Conservation (phyloP, 345 rosid species). For the Firmiana major region DNA sequence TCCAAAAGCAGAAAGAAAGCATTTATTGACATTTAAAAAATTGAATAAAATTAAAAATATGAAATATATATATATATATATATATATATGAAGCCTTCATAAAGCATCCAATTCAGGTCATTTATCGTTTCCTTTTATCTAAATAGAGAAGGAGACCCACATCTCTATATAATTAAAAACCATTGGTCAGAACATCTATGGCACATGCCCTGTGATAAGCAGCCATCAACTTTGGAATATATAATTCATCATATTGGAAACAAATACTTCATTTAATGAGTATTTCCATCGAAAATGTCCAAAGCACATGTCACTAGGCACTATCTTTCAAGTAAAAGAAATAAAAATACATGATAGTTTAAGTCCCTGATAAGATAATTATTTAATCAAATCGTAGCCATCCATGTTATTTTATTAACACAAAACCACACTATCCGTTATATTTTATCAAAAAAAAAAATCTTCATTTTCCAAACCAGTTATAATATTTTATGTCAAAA, state of each 20-base stretch:
- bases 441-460: too few relatives aligned
- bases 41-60: not conserved
- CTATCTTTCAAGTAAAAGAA: conserved; percentile 23
- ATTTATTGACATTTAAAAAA: not conserved
- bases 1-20: not conserved
- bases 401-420: conserved; percentile 28
- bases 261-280: not conserved
- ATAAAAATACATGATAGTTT: not conserved
- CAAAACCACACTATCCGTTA: conserved; percentile 17
- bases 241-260: not conserved
- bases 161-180: not conserved
- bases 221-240: not conserved
- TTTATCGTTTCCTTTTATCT: not conserved
- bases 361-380: conserved; percentile 25
- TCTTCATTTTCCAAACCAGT: too few relatives aligned
- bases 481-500: not conserved
- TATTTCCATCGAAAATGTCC: conserved; percentile 10
- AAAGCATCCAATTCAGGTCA: not conserved
- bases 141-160: not conserved
- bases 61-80: not conserved
- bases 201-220: conserved; percentile 1
- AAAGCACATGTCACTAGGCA: conserved; percentile 34
- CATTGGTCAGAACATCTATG: not conserved
- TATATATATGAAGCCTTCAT: not conserved
- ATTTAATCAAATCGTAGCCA: conserved; percentile 24